Conservation (phyloP, 192 early-diverging fungal species). For the Backusella circina region DNA sequence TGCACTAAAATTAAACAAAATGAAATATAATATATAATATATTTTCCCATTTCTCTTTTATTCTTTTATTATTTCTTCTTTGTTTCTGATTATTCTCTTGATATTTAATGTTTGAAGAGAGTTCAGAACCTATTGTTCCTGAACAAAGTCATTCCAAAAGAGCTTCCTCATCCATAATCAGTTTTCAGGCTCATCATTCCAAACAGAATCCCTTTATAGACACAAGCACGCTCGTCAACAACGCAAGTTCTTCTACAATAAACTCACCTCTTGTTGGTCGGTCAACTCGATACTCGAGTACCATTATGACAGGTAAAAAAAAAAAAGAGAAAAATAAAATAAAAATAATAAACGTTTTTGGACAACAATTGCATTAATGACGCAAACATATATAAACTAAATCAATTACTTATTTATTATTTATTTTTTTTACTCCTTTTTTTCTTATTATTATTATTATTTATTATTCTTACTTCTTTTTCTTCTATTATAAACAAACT, state of each 20-base stretch:
- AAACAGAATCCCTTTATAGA: neutral
- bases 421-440: neutral
- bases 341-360: neutral
- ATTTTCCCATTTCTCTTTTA: neutral
- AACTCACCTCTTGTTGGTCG: neutral
- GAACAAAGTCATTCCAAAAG: neutral
- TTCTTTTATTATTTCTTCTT: neutral
- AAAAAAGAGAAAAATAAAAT: neutral
- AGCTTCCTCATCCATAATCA: neutral
- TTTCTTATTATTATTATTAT: neutral
- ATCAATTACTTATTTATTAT: neutral
- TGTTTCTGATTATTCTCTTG: neutral
- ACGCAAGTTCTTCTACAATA: neutral
- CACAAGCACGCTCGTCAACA: neutral
- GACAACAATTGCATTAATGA: constrained; percentile 8
- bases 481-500: neutral
- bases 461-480: neutral
- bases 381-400: neutral
- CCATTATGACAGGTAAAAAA: constrained; percentile 9
- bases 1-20: no score
- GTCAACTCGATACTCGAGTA: neutral
- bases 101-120: neutral
- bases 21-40: no score
- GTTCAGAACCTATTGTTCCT: constrained; percentile 2
- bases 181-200: constrained; percentile 2